Evolutionary conservation across 75 land plant genomes (phyloP), one percentile per base, ranked within the genome.

Genomic region (Picea sitchensis): DNA sequence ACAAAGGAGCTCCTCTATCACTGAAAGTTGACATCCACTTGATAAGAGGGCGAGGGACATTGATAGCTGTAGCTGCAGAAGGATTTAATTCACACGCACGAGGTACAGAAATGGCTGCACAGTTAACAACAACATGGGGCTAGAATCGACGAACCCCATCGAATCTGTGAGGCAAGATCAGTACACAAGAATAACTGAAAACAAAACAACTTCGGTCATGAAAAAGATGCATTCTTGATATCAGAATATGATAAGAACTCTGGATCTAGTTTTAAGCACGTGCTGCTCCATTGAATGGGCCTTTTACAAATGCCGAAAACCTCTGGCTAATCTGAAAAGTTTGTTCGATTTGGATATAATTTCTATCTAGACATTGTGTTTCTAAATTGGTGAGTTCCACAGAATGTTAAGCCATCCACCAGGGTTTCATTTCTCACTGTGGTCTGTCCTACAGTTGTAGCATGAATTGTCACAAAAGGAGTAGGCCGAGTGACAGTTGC

Each of bases 61-160:
- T 96, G 36, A 84, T 82, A 59, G 95, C 81, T 88, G 88, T 90
- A 11, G 99, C 98, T 59, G 81, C 79, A 15, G 41, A 84, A 4
- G 95, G 92, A 68, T 94, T 87, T 73, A 77, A 60, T 82, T 96
- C 99, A 81, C 99, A 96, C 32, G 83, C 92, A 56, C 99, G 95
- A 15, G 99, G 99, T 12, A 88, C 86, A 4, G 99, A 96, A 38
- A 96, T 51, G 11, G 99, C 99, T 57, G 95, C 99, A 83, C 99
- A 96, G 74, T 96, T 96, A 12, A 96, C 83, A 54, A 96, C 92
- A 15, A 91, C 93, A 72, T 84, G 78, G 34, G 98, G 95, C 99
- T 96, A 90, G 44, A 76, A 59, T 7, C 63, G 31, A 26, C 51
- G n/a, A 31, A 64, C 67, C 72, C 67, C 72, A 78, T 2, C 15